Base-by-base conservation (phyloP, 192 early-diverging fungal species). In the Podila epigama region DNA sequence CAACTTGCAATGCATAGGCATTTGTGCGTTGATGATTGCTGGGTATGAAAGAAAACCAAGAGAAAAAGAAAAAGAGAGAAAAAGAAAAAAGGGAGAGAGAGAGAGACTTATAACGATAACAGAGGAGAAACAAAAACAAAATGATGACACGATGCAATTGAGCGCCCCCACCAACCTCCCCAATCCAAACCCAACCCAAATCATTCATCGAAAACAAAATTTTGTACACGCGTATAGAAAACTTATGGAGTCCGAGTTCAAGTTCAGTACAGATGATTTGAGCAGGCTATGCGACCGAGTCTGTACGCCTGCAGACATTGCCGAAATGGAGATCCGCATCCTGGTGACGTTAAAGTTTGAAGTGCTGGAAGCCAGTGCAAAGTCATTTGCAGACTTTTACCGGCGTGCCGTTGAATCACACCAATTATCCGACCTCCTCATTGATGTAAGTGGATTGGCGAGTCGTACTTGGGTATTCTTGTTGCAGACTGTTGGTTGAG, bases 391-490 rank as follows among this genome's bases (percentile, higher is more conserved):
- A 27, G 73, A 77, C 13, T 77, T 61, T 41, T 64, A 64, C 35
- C 58, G 68, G 56, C 39, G 66, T n/a, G 73, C 66, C 15, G 54
- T 77, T 18, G 36, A 36, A 15, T 39, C 48, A 3, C 10, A 61
- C n/a, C 55, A 36, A 11, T 11, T 31, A 8, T 42, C 61, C 18
- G 28, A 28, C n/a, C 42, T 36, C 1, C 16, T 77, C 20, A 60
- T 60, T 11, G 73, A 77, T 51, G 73, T 77, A 77, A 60, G 73
- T 33, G n/a, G n/a, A n/a, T n/a, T n/a, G n/a, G n/a, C n/a, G n/a
- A n/a, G n/a, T n/a, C n/a, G n/a, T n/a, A n/a, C n/a, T n/a, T n/a
- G n/a, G n/a, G n/a, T n/a, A n/a, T n/a, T n/a, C n/a, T n/a, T n/a
- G n/a, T n/a, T n/a, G n/a, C n/a, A n/a, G n/a, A n/a, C n/a, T n/a